phyloP scores from a whole-genome alignment of 176 grass and related monocot species.

The Eleusine coracana region DNA sequence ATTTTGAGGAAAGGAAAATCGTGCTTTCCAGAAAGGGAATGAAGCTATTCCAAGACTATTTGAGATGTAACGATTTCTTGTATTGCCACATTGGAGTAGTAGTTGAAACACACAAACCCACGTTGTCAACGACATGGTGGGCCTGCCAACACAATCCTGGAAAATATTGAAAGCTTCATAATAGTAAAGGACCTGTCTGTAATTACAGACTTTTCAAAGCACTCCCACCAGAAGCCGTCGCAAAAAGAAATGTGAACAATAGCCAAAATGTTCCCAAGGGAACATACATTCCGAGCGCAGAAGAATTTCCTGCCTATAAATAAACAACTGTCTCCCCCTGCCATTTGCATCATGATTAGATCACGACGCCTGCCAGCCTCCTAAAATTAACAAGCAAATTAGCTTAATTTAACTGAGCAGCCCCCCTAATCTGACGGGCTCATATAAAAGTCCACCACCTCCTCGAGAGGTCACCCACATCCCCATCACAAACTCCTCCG shows the following conservation, averaged over 20 bases:
- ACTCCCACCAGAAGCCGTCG: background rate
- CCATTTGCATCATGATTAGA: conserved; percentile 19
- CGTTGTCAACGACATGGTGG: conserved; percentile 10
- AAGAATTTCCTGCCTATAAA: conserved; percentile 29
- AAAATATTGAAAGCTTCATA: background rate
- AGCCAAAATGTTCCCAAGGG: background rate
- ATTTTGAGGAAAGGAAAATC: too few species aligned
- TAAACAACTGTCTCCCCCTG: conserved; percentile 16
- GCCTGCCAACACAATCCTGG: too few species aligned
- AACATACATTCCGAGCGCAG: conserved; percentile 3
- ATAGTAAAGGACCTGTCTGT: background rate
- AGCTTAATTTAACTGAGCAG: conserved; percentile 14
- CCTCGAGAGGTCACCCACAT: conserved; percentile 15
- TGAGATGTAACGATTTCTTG: background rate
- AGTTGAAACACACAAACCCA: background rate
- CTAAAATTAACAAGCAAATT: conserved; percentile 30
- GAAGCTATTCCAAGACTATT: too few species aligned
- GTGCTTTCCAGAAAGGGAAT: too few species aligned
- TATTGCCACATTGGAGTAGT: too few species aligned
- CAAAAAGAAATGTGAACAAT: background rate
- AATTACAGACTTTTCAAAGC: background rate
- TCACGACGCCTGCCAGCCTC: background rate
- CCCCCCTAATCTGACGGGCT: conserved; percentile 38
- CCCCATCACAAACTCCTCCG: conserved; percentile 1
- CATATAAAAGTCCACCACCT: conserved; percentile 48